A percentile compares a stretch with the other conserved stretches of the same genome.
Conservation (phyloP, 2,329 filamentous ascomycete species). For the Hypocrella siamensis region DNA sequence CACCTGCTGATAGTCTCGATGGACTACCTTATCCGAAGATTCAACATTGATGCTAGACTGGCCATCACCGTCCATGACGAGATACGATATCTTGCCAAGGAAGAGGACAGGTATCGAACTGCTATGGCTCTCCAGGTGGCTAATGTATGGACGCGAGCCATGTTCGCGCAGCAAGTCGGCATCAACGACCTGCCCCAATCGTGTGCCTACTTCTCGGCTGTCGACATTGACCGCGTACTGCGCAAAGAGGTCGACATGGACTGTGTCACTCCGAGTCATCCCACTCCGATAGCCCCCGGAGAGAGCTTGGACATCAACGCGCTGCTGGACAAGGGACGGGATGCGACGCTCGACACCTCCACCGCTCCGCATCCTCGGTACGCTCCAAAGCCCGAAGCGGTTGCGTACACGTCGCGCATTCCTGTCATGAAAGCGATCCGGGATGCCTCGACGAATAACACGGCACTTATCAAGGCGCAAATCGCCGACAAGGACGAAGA, state of each 20-base stretch:
- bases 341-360: constrained; percentile 52
- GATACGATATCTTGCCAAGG: constrained; percentile 80
- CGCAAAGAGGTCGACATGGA: constrained; percentile 98
- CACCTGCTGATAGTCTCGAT: constrained; percentile 86
- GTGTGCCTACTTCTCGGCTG: constrained; percentile 88
- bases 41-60: constrained; percentile 70
- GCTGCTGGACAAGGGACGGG: constrained; percentile 57
- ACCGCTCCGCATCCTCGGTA: constrained; percentile 36
- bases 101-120: constrained; percentile 72
- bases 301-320: constrained; percentile 71
- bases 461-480: constrained; percentile 67
- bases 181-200: constrained; percentile 89
- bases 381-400: constrained; percentile 43
- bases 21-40: constrained; percentile 81
- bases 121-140: constrained; percentile 88
- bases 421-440: constrained; percentile 67
- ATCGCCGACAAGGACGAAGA: constrained; percentile 63
- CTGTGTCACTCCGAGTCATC: constrained; percentile 81
- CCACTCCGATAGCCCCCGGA: constrained; percentile 61
- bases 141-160: constrained; percentile 92
- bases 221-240: constrained; percentile 91
- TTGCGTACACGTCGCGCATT: constrained; percentile 52
- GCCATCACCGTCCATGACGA: constrained; percentile 96
- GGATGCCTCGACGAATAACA: constrained; percentile 25
- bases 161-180: constrained; percentile 94